Evolutionary conservation across 2,329 filamentous ascomycete species (phyloP).

Genomic region (Exophiala mesophila): DNA sequence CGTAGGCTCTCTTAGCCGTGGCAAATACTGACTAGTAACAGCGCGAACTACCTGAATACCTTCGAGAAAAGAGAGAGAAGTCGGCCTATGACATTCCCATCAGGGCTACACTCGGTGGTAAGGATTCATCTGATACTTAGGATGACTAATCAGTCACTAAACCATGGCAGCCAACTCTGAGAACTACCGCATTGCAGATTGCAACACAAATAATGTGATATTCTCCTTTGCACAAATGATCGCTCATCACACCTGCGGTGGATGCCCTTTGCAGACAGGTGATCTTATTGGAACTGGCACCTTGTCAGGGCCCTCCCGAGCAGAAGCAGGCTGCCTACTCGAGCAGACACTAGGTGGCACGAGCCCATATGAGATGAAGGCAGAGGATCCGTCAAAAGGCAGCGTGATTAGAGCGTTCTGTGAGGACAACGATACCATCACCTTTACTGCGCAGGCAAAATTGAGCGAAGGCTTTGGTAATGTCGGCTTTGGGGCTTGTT

Average conservation of each 20-base stretch:
- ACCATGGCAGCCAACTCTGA: conserved; percentile 1
- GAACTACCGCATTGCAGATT: conserved; percentile 45
- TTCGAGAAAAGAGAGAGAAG: conserved; percentile 4
- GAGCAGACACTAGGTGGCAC: conserved; percentile 69
- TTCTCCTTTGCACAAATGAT: conserved; percentile 81
- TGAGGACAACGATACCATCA: conserved; percentile 66
- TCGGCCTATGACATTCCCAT: conserved; percentile 11
- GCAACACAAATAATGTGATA: conserved; percentile 61
- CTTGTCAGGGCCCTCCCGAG: conserved; percentile 57
- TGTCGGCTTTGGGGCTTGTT: conserved; percentile 71
- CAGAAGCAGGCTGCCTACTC: conserved; percentile 61
- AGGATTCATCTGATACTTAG: background rate
- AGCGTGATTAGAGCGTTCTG: conserved; percentile 59
- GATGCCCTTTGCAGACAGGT: conserved; percentile 67
- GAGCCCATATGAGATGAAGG: conserved; percentile 50
- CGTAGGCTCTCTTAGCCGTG: background rate
- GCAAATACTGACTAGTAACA: conserved; percentile 1
- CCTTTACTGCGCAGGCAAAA: conserved; percentile 53
- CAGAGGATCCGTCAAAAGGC: background rate
- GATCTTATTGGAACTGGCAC: conserved; percentile 74
- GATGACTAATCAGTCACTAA: no score
- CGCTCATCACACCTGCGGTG: conserved; percentile 69
- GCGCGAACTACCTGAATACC: conserved; percentile 6
- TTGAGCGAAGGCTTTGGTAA: conserved; percentile 55
- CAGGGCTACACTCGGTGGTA: conserved; percentile 8